A percentile compares a stretch with the other conserved stretches of the same genome.
Evolutionary conservation across 2,329 filamentous ascomycete species (phyloP).

Genomic region (Colletotrichum phormii): DNA sequence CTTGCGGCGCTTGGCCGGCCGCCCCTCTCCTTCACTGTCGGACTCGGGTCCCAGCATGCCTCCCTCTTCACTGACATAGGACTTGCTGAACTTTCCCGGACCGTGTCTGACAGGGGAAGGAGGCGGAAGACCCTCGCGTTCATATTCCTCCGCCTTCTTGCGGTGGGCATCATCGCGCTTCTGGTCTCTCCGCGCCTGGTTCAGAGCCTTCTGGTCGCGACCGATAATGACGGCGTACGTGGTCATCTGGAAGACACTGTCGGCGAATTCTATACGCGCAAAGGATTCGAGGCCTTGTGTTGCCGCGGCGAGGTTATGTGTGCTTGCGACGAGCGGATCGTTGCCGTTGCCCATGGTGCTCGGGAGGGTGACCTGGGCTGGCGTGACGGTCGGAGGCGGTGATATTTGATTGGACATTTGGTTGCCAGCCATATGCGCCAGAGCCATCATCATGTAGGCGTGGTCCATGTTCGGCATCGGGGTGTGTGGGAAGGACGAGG

Average conservation of each 20-base stretch:
- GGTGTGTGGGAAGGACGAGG: slow-evolving; percentile 48
- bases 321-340: slow-evolving; percentile 43
- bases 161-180: slow-evolving; percentile 59
- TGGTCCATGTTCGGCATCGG: slow-evolving; percentile 49
- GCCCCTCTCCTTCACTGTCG: slow-evolving; percentile 62
- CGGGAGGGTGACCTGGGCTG: slow-evolving; percentile 58
- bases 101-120: slow-evolving; percentile 63
- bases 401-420: slow-evolving; percentile 49
- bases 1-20: slow-evolving; percentile 61
- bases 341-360: slow-evolving; percentile 46
- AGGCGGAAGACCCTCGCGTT: slow-evolving; percentile 60
- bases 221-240: slow-evolving; percentile 79
- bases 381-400: slow-evolving; percentile 57
- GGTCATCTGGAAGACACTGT: slow-evolving; percentile 84
- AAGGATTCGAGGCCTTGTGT: slow-evolving; percentile 65
- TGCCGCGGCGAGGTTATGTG: slow-evolving; percentile 46
- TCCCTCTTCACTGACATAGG: slow-evolving; percentile 76
- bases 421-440: slow-evolving; percentile 53
- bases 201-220: slow-evolving; percentile 72
- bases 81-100: slow-evolving; percentile 68
- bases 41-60: slow-evolving; percentile 75
- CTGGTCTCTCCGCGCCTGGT: slow-evolving; percentile 65
- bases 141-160: slow-evolving; percentile 59
- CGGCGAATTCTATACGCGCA: slow-evolving; percentile 75
- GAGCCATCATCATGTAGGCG: slow-evolving; percentile 59